These are phyloP conservation scores for Fusarium foetens DNA, from an alignment of 2,329 filamentous ascomycete species.

Conservation along the genomic window DNA sequence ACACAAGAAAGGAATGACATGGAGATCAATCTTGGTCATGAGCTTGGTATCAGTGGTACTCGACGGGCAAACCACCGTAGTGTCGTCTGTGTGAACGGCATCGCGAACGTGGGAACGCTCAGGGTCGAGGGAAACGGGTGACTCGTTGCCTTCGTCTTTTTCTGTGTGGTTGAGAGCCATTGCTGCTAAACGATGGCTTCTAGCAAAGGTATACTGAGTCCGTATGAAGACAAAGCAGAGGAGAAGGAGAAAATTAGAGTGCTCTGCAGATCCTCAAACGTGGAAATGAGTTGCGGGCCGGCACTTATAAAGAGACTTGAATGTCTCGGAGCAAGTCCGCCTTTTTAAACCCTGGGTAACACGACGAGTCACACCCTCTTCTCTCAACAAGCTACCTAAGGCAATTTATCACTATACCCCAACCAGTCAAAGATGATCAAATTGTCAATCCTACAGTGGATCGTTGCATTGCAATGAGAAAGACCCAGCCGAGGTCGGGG, in stretches of 20 bases:
- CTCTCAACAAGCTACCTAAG: neutral
- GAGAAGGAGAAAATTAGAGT: neutral
- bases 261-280: slow-evolving; percentile 18
- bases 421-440: slow-evolving; percentile 17
- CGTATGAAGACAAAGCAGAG: neutral
- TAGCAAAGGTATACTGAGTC: neutral
- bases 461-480: neutral
- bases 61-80: slow-evolving; percentile 55
- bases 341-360: slow-evolving; percentile 3
- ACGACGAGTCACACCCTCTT: slow-evolving; percentile 19
- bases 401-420: neutral
- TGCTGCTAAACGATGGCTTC: neutral
- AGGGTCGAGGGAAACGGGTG: slow-evolving; percentile 37
- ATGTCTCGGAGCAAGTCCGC: slow-evolving; percentile 30
- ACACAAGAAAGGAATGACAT: slow-evolving; percentile 77
- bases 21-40: slow-evolving; percentile 75
- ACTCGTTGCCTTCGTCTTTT: slow-evolving; percentile 37
- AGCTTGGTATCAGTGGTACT: slow-evolving; percentile 72
- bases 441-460: slow-evolving; percentile 21
- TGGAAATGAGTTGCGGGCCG: slow-evolving; percentile 7
- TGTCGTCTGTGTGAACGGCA: slow-evolving; percentile 29
- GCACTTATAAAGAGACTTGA: slow-evolving; percentile 25
- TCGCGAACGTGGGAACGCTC: slow-evolving; percentile 28
- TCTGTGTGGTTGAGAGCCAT: slow-evolving; percentile 32
- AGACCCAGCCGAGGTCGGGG: slow-evolving; percentile 36